Base-by-base conservation (phyloP, 108 stramenopile species). In the Heterococcus sp. region DNA sequence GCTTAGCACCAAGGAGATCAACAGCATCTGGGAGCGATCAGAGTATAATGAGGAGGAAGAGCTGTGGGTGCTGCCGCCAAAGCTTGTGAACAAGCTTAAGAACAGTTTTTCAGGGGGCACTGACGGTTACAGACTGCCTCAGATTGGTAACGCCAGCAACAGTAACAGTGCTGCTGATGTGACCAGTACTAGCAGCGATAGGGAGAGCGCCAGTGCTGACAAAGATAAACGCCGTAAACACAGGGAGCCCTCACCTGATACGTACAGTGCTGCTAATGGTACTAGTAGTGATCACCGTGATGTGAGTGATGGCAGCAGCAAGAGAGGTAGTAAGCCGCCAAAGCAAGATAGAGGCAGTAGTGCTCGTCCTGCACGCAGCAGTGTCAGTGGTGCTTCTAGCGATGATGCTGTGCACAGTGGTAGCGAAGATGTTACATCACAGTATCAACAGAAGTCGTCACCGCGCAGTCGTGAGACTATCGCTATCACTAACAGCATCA, bases 1-100 rank as follows among this genome's bases (percentile, higher is more conserved):
- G 32, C 38, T 88, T 21, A 14, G 63, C 21, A 37, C 84, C 4
- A 65, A 34, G 2, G 86, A 87, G 28, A 72, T 87, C 1, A 35
- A 78, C 34, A 78, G 86, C 32, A 36, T 88, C 11, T 88, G 78
- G 79, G 86, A 88, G 38, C 80, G 80, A 3, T 71, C 76, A 32
- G 75, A 76, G 70, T 88, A 87, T 79, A 67, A 80, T 39, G 87
- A 88, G 30, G 87, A 88, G 26, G 79, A 66, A 2, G 84, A 77
- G 65, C 32, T 38, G 35, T 88, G 87, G 87, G 29, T 70, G 2
- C 39, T 88, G 28, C 87, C 87, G 64, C 83, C 3, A 38, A 75
- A 75, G 39, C 3, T 36, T 8, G 2, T 2, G 27, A 2, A 46
- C 40, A 32, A 66, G 66, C 38, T 8, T 21, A 21, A 8, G 14